Percentiles rank a stretch among this genome's conserved stretches.
Evolutionary conservation across 2,329 filamentous ascomycete species (phyloP).

Genomic region (Ceratocystis albifundus): DNA sequence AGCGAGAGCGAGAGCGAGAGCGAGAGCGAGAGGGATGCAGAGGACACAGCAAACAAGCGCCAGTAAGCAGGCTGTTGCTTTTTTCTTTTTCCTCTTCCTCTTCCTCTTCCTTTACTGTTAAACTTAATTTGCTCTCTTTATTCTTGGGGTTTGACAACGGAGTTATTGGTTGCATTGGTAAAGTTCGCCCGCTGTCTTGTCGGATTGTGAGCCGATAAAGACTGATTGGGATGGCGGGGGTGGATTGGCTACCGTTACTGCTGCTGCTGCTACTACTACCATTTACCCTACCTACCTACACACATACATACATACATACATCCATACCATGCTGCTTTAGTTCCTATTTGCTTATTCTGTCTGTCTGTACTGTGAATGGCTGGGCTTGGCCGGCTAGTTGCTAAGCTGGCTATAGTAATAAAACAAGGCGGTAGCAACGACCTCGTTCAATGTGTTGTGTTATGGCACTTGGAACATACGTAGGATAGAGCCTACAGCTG

Average conservation of each 20-base stretch:
- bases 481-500: too few species aligned
- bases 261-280: background rate
- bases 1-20: background rate
- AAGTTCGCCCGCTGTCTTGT: slow-evolving; percentile 7
- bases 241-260: background rate
- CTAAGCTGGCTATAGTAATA: background rate
- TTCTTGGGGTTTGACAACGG: slow-evolving; percentile 4
- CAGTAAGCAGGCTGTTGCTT: background rate
- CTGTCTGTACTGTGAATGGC: background rate
- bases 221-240: background rate
- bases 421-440: too few species aligned
- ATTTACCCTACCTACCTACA: too few species aligned
- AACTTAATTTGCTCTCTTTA: too few species aligned
- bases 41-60: too few species aligned
- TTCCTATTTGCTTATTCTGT: background rate
- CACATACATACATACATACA: too few species aligned
- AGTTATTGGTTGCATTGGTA: background rate
- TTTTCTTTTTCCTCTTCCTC: too few species aligned
- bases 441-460: too few species aligned
- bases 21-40: background rate
- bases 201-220: background rate
- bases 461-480: too few species aligned
- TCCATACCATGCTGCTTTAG: background rate
- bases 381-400: background rate
- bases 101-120: background rate